These are phyloP conservation scores for Kwoniella heveanensis DNA, from an alignment of 768 basidiomycete species.

Conservation along the genomic window DNA sequence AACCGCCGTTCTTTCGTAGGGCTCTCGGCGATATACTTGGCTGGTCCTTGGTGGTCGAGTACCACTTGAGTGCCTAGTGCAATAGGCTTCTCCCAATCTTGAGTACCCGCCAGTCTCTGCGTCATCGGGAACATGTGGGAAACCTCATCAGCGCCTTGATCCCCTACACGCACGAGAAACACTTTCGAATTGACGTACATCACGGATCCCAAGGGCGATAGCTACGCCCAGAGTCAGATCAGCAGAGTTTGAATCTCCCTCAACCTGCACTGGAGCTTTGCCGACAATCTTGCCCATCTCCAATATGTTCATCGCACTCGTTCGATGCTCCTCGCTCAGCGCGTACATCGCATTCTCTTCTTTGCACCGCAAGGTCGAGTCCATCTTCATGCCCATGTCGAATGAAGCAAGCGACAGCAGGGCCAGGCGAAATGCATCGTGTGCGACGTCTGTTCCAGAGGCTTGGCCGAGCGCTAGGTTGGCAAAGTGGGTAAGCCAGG, in stretches of 20 bases:
- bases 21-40: slow-evolving; percentile 11
- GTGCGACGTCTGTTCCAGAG: slow-evolving; percentile 60
- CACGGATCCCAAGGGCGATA: slow-evolving; percentile 27
- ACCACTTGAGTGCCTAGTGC: slow-evolving; percentile 16
- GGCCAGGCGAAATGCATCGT: slow-evolving; percentile 33
- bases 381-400: slow-evolving; percentile 33
- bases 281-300: slow-evolving; percentile 9
- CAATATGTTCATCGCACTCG: slow-evolving; percentile 16
- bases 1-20: slow-evolving; percentile 23
- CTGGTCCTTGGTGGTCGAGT: slow-evolving; percentile 24
- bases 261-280: too few relatives aligned
- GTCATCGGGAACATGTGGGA: background rate
- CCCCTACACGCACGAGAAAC: background rate
- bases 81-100: slow-evolving; percentile 31
- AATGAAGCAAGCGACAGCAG: slow-evolving; percentile 30
- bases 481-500: slow-evolving; percentile 28
- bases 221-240: slow-evolving; percentile 30
- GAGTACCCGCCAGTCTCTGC: slow-evolving; percentile 26
- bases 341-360: slow-evolving; percentile 30
- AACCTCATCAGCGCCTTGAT: too few relatives aligned
- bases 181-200: slow-evolving; percentile 27
- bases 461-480: slow-evolving; percentile 28
- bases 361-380: background rate
- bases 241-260: slow-evolving; percentile 9
- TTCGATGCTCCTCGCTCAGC: slow-evolving; percentile 18